Conservation (phyloP, 148 eudicot genomes). For the Rhododendron molle region DNA sequence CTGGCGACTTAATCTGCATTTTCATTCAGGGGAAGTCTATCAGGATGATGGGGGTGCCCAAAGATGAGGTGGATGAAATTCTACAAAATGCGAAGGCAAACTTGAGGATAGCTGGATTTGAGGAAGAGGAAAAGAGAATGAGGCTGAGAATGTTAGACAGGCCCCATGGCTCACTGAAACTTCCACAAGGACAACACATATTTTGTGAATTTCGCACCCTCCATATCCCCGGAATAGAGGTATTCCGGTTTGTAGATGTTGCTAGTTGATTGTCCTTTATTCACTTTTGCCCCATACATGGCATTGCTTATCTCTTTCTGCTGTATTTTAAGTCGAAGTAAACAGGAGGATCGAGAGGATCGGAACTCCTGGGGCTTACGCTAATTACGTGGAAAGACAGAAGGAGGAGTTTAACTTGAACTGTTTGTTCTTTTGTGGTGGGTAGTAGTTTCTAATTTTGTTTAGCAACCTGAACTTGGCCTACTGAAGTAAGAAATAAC, state of each 20-base stretch:
- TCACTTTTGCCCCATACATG: background rate
- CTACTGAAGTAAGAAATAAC: background rate
- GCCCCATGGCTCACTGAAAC: slow-evolving; percentile 36
- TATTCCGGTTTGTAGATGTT: slow-evolving; percentile 8
- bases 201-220: slow-evolving; percentile 86
- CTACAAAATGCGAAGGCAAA: slow-evolving; percentile 50
- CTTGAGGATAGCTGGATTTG: slow-evolving; percentile 87
- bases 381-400: background rate
- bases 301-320: background rate
- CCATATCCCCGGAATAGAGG: slow-evolving; percentile 75
- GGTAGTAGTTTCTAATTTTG: background rate
- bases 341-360: background rate
- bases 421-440: background rate
- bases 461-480: background rate
- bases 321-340: background rate
- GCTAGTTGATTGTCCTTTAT: background rate
- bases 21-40: slow-evolving; percentile 61
- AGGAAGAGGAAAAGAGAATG: slow-evolving; percentile 82
- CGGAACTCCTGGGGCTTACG: background rate
- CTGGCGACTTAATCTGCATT: background rate
- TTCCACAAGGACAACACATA: slow-evolving; percentile 79
- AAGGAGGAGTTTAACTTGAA: background rate
- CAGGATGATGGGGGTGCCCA: slow-evolving; percentile 83
- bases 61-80: slow-evolving; percentile 70
- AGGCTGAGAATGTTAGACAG: slow-evolving; percentile 43